Conservation (phyloP, 2,329 filamentous ascomycete species). For the Zymoseptoria tritici region DNA sequence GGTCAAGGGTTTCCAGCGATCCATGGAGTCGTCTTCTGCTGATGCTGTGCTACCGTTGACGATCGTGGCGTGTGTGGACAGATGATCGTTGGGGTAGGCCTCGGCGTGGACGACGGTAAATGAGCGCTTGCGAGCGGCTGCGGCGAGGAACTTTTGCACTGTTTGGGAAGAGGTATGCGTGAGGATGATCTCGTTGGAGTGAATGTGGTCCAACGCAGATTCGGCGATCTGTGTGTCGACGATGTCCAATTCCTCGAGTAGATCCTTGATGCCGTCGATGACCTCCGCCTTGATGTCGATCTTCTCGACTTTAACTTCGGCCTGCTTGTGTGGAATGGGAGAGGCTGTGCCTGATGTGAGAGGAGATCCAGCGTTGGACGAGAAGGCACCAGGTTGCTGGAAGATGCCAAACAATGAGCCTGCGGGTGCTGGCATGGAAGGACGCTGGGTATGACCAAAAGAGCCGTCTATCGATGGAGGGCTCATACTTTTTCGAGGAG, state of each 20-base stretch:
- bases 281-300: conserved; percentile 80
- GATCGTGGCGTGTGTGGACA: conserved; percentile 54
- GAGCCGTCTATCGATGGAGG: conserved; percentile 8
- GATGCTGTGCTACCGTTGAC: conserved; percentile 45
- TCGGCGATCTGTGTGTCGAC: conserved; percentile 89
- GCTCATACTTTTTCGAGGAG: conserved; percentile 12
- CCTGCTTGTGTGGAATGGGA: conserved; percentile 30
- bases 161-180: conserved; percentile 80
- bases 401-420: conserved; percentile 86
- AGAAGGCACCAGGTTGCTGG: conserved; percentile 52
- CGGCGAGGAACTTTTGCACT: conserved; percentile 81
- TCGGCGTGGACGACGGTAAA: conserved; percentile 86
- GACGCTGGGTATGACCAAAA: conserved; percentile 38
- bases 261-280: conserved; percentile 87
- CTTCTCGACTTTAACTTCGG: conserved; percentile 27
- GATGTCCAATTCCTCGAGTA: conserved; percentile 88
- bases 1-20: conserved; percentile 68
- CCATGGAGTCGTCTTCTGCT: conserved; percentile 38
- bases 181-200: conserved; percentile 85
- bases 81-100: conserved; percentile 61
- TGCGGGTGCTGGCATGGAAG: conserved; percentile 51
- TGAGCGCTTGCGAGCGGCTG: conserved; percentile 78
- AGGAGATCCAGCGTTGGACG: conserved; percentile 31
- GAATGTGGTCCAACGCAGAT: conserved; percentile 84
- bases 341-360: conserved; percentile 16